Evolutionary conservation across 768 basidiomycete genomes (phyloP).

Genomic region (Xerocomus potaroensis): DNA sequence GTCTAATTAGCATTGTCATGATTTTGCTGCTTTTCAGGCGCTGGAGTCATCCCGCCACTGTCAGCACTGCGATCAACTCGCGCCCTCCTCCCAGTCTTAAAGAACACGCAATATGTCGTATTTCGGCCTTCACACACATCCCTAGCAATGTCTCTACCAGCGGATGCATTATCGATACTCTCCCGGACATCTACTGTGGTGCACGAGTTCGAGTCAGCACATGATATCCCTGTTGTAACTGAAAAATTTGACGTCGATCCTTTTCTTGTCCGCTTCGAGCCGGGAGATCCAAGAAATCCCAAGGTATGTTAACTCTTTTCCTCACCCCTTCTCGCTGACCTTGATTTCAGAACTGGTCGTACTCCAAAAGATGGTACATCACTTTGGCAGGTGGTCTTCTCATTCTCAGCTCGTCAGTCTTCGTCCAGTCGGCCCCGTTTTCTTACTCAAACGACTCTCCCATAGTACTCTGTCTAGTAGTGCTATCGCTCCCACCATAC

Average conservation of each 20-base stretch:
- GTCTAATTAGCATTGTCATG: too few species aligned
- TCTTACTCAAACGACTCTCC: too few species aligned
- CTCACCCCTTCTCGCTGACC: background rate
- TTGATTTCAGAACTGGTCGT: conserved; percentile 51
- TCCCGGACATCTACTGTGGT: conserved; percentile 14
- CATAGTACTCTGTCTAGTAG: conserved; percentile 60
- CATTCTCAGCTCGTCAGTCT: conserved; percentile 51
- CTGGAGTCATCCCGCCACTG: conserved; percentile 11
- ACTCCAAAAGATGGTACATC: too few species aligned
- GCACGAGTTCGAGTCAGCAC: conserved; percentile 10
- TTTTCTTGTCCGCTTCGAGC: conserved; percentile 29
- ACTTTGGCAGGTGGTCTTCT: conserved; percentile 42
- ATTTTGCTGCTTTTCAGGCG: too few species aligned
- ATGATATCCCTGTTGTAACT: conserved; percentile 6
- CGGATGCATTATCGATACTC: conserved; percentile 12
- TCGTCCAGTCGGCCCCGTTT: background rate
- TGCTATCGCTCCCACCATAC: conserved; percentile 48
- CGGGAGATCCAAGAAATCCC: conserved; percentile 43
- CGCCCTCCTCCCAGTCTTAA: background rate
- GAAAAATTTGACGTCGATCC: conserved; percentile 23
- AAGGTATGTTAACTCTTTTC: conserved; percentile 30
- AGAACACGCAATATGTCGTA: background rate
- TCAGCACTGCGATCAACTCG: conserved; percentile 17
- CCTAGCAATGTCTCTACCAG: conserved; percentile 9
- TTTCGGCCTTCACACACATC: background rate